Percentiles rank a stretch among this genome's conserved stretches.
These are phyloP conservation scores for Kondoa subrosea DNA, from an alignment of 768 basidiomycete genomes.

Conservation along the genomic window DNA sequence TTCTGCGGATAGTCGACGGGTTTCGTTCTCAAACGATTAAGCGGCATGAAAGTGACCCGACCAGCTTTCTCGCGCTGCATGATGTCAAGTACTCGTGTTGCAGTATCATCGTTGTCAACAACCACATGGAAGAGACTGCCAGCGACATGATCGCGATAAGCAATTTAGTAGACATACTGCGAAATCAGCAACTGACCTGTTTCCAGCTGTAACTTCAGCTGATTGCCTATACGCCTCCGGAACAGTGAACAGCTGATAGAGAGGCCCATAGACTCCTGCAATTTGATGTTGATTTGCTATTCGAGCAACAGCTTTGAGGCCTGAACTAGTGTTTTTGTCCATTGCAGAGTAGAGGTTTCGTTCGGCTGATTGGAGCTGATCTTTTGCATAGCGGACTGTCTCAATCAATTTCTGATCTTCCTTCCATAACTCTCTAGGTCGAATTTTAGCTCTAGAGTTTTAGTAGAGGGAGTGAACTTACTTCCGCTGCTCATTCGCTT, in stretches of 20 bases:
- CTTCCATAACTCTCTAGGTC: conserved; percentile 55
- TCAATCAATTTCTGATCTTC: conserved; percentile 79
- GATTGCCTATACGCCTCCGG: conserved; percentile 83
- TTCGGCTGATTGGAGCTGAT: conserved; percentile 67
- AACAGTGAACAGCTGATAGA: conserved; percentile 85
- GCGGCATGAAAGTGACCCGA: conserved; percentile 93
- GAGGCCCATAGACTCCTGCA: conserved; percentile 75
- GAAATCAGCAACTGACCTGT: conserved; percentile 44
- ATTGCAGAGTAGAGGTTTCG: conserved; percentile 70
- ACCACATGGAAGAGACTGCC: conserved; percentile 86
- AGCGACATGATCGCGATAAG: conserved; percentile 1
- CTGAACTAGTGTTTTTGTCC: conserved; percentile 94
- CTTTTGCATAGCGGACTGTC: conserved; percentile 53
- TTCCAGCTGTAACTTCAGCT: conserved; percentile 86
- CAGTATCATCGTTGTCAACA: conserved; percentile 89
- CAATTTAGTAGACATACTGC: neutral
- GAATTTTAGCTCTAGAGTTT: neutral
- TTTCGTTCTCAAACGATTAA: conserved; percentile 80
- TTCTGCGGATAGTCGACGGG: conserved; percentile 41
- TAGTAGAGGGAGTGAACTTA: conserved; percentile 27
- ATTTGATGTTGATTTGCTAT: conserved; percentile 61
- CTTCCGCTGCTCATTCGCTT: conserved; percentile 53
- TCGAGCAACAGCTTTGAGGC: conserved; percentile 65
- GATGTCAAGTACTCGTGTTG: conserved; percentile 69
- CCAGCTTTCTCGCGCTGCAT: conserved; percentile 90